Evolutionary conservation across 2,329 filamentous ascomycete species (phyloP), one percentile per base, ranked within the genome.

Genomic region (Cladophialophora chaetospira): DNA sequence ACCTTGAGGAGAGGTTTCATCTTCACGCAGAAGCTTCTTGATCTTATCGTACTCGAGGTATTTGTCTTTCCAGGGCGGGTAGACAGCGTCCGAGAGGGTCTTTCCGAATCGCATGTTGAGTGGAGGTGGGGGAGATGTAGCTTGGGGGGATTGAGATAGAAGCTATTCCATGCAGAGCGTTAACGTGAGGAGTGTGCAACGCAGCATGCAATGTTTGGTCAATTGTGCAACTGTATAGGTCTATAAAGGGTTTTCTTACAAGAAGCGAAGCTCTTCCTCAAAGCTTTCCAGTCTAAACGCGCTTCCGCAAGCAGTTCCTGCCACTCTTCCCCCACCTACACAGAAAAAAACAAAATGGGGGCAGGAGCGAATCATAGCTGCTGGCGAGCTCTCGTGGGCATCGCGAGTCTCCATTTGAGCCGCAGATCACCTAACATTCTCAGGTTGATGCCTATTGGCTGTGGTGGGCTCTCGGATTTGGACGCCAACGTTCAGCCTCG

Each of bases 21-120:
- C 85, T 72, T 97, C 94, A 63, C 90, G 88, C 59, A 99, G 79
- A 57, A 99, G 82, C 68, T 82, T 81, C 81, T 97, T 97, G 64
- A 99, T 86, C 81, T 93, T 96, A 67, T 83, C 78, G 75, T 99
- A 99, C 78, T 97, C 92, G 70, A 99, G 90, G 79, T 99, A 97
- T 69, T 95, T 83, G 71, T 88, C 89, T 73, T 88, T 89, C 93
- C 93, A 99, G 70, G 91, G 91, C 66, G 83, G 76, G 73, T 97
- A 94, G 67, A 89, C 80, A 58, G 89, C 86, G 68, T 85, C 83
- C 68, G 86, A 85, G 59, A 99, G 83, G 49, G 91, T 97, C 77
- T 87, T 90, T 62, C 93, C 93, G 79, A 97, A 99, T 68, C 91
- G 88, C 94, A 99, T 97, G 47, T 38, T 63, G 61, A 35, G 43